These are phyloP conservation scores for Fusarium temperatum DNA, from an alignment of 2,329 filamentous ascomycete genomes.

Conservation along the genomic window DNA sequence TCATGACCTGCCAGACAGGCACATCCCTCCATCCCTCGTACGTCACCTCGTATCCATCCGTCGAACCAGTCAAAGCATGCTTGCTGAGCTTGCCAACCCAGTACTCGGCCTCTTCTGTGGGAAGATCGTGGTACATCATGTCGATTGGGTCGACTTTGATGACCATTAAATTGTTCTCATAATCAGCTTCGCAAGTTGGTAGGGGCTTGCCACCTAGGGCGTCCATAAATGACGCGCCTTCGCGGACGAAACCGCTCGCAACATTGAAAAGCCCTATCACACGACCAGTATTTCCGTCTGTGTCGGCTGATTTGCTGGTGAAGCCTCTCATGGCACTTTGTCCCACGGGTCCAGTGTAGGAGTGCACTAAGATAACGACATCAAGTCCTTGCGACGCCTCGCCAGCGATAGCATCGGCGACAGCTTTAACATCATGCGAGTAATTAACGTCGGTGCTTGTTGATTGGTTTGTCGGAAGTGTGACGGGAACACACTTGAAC, in stretches of 20 bases:
- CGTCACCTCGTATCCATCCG: slow-evolving; percentile 53
- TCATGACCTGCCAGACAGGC: slow-evolving; percentile 57
- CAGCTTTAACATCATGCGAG: slow-evolving; percentile 53
- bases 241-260: slow-evolving; percentile 53
- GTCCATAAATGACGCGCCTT: slow-evolving; percentile 53
- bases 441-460: slow-evolving; percentile 49
- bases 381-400: slow-evolving; percentile 51
- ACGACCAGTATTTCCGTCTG: slow-evolving; percentile 39
- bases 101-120: slow-evolving; percentile 51
- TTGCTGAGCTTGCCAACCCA: slow-evolving; percentile 53
- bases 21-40: slow-evolving; percentile 60
- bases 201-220: slow-evolving; percentile 53
- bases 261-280: slow-evolving; percentile 57
- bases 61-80: slow-evolving; percentile 56
- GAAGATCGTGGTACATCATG: slow-evolving; percentile 61
- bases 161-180: slow-evolving; percentile 52
- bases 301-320: slow-evolving; percentile 24
- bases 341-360: slow-evolving; percentile 59
- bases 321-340: slow-evolving; percentile 57
- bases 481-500: slow-evolving; percentile 48
- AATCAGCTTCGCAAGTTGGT: slow-evolving; percentile 52
- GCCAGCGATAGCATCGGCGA: slow-evolving; percentile 46
- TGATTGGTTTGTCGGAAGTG: slow-evolving; percentile 50
- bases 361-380: slow-evolving; percentile 59
- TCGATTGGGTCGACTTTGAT: slow-evolving; percentile 50